Evolutionary conservation across 2,329 filamentous ascomycete genomes (phyloP), one percentile per base, ranked within the genome.

Genomic region (Botryosphaeria dothidea): DNA sequence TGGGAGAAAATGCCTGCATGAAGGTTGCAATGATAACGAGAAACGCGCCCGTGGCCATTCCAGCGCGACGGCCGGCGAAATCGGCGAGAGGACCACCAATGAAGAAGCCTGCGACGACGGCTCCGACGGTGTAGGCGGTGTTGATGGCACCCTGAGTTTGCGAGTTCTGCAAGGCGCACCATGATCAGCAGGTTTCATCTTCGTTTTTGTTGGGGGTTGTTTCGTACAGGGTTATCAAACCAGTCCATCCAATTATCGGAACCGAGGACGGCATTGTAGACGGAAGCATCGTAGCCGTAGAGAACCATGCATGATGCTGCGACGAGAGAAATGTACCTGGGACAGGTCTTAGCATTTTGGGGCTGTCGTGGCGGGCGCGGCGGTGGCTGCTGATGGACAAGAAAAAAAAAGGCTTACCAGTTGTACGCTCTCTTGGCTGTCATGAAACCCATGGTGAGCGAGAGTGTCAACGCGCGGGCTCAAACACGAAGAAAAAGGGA

Each of bases 251-350:
- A 92, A 73, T 91, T 84, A 15, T 85, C 75, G 1, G 87, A 90
- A 34, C 86, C 87, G 75, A 90, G 89, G 5, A 90, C 85, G 4
- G 88, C 88, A 74, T 92, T 92, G 81, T 88, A 92, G 52, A 90
- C 88, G 41, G 88, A 90, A 1, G 89, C 88, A 82, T 91, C 89
- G 73, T 91, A 91, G 65, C 89, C 89, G 73, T 91, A 91, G 49
- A 92, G 82, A 23, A 91, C 88, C 89, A 91, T 91, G 75, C 88
- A 91, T 74, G 88, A 87, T 71, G 89, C 88, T 65, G 89, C 89
- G 68, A 91, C 86, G 58, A 90, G 80, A 66, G 87, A 88, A 69
- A 90, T 86, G 79, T 88, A 90, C 87, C 86, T 85, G 62, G 48
- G 9, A 58, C 25, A 27, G 15, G 21, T 43, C 57, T 65, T 71